A percentile compares a stretch with the other conserved stretches of the same genome.
phyloP scores from a whole-genome alignment of 306 rosid species.

The Delonix regia region DNA sequence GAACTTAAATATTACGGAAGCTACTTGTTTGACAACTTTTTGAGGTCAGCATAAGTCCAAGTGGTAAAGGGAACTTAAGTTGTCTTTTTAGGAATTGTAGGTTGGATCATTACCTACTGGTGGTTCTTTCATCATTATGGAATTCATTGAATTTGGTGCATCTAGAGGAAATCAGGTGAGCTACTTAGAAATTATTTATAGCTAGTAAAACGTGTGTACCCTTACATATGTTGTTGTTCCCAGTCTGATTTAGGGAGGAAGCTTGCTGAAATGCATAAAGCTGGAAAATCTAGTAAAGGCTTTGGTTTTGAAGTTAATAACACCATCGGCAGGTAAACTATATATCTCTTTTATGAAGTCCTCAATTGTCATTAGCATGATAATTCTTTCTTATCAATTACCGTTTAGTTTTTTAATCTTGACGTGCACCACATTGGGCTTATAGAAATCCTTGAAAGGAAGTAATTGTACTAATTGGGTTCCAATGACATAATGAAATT shows the following conservation, averaged over 20 bases:
- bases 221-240: constrained; percentile 32
- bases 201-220: constrained; percentile 24
- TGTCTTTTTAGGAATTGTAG: constrained; percentile 56
- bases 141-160: constrained; percentile 78
- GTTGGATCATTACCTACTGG: constrained; percentile 83
- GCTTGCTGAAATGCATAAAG: constrained; percentile 95
- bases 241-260: constrained; percentile 86
- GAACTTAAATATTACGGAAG: constrained; percentile 10
- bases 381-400: neutral
- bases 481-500: constrained; percentile 24
- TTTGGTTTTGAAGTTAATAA: constrained; percentile 85
- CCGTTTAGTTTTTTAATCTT: constrained; percentile 1
- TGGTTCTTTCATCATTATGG: constrained; percentile 96
- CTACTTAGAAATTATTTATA: constrained; percentile 4
- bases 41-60: neutral
- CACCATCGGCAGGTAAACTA: constrained; percentile 84
- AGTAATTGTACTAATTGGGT: constrained; percentile 12
- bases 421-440: neutral
- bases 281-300: constrained; percentile 80
- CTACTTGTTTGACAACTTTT: neutral
- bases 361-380: neutral
- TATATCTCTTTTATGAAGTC: neutral
- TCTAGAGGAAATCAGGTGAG: constrained; percentile 85
- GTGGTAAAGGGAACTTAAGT: constrained; percentile 29
- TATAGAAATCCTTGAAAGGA: constrained; percentile 14